Evolutionary conservation across 2,329 filamentous ascomycete genomes (phyloP).

Genomic region (Aschersonia sp.): DNA sequence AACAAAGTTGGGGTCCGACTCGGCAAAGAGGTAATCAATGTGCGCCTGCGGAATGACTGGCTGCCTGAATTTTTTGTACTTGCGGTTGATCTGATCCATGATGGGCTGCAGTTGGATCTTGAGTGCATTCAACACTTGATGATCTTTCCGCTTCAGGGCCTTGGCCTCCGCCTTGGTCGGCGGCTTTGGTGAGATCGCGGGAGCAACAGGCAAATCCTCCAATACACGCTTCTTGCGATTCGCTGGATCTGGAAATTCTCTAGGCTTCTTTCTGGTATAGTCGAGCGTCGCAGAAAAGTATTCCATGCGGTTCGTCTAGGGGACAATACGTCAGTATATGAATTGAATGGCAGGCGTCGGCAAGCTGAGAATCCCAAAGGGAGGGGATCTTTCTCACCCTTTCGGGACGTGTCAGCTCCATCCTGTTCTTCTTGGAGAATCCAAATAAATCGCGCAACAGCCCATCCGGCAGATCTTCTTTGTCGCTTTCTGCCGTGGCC

Average conservation of each 20-base stretch:
- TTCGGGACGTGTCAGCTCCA: constrained; percentile 52
- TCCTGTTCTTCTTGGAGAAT: constrained; percentile 67
- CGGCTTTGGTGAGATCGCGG: constrained; percentile 51
- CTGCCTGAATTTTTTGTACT: constrained; percentile 77
- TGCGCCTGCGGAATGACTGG: constrained; percentile 60
- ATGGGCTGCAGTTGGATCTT: constrained; percentile 86
- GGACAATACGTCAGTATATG: background rate
- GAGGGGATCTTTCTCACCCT: constrained; percentile 29
- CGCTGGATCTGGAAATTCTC: constrained; percentile 73
- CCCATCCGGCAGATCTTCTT: constrained; percentile 43
- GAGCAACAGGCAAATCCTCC: constrained; percentile 61
- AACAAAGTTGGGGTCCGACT: constrained; percentile 62
- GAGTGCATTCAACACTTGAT: constrained; percentile 68
- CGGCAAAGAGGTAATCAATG: constrained; percentile 72
- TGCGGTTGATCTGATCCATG: constrained; percentile 90
- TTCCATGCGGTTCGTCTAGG: constrained; percentile 47
- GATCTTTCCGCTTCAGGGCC: constrained; percentile 66
- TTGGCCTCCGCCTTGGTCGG: constrained; percentile 69
- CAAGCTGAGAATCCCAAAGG: background rate
- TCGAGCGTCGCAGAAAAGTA: constrained; percentile 66
- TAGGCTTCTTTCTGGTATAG: constrained; percentile 65
- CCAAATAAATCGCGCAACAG: constrained; percentile 72
- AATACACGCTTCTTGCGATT: constrained; percentile 78
- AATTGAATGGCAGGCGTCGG: no score
- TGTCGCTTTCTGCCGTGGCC: constrained; percentile 62